These are phyloP conservation scores for Sporothrix phasma DNA, from an alignment of 2,329 filamentous ascomycete species.

Conservation along the genomic window DNA sequence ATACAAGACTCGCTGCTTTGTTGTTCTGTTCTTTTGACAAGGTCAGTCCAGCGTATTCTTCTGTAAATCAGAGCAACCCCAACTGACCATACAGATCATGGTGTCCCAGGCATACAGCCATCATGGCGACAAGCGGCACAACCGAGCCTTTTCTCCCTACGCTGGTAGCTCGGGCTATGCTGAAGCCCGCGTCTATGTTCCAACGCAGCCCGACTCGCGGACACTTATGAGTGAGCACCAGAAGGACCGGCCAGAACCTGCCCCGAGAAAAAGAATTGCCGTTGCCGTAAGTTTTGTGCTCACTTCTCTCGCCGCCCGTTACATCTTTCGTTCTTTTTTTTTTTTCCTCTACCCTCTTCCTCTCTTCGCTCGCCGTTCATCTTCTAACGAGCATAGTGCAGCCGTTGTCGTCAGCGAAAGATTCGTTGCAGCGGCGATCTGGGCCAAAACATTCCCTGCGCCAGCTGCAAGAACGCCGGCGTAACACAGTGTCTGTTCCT, in stretches of 20 bases:
- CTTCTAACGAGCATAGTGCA: slow-evolving; percentile 50
- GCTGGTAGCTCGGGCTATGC: slow-evolving; percentile 19
- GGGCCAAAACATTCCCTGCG: slow-evolving; percentile 66
- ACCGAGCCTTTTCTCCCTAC: not conserved
- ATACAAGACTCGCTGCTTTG: too few species aligned
- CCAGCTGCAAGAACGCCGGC: slow-evolving; percentile 70
- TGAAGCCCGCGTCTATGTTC: slow-evolving; percentile 30
- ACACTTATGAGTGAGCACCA: slow-evolving; percentile 34
- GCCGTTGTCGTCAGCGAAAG: slow-evolving; percentile 82
- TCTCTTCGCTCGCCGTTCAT: not conserved
- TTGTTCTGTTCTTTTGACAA: not conserved
- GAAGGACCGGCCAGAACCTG: slow-evolving; percentile 32
- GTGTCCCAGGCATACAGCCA: not conserved
- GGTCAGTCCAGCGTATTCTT: not conserved
- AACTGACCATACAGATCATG: not conserved
- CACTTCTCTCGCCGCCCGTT: not conserved
- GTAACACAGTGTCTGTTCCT: slow-evolving; percentile 66
- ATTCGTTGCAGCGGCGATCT: slow-evolving; percentile 87
- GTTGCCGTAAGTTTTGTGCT: slow-evolving; percentile 48
- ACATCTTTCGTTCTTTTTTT: not conserved
- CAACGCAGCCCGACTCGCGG: slow-evolving; percentile 15
- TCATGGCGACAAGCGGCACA: not conserved
- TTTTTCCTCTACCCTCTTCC: not conserved
- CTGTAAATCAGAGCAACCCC: not conserved
- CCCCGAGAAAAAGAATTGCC: slow-evolving; percentile 47